Conservation (phyloP, 129 eudicot genomes). For the Oenanthe sinensis region DNA sequence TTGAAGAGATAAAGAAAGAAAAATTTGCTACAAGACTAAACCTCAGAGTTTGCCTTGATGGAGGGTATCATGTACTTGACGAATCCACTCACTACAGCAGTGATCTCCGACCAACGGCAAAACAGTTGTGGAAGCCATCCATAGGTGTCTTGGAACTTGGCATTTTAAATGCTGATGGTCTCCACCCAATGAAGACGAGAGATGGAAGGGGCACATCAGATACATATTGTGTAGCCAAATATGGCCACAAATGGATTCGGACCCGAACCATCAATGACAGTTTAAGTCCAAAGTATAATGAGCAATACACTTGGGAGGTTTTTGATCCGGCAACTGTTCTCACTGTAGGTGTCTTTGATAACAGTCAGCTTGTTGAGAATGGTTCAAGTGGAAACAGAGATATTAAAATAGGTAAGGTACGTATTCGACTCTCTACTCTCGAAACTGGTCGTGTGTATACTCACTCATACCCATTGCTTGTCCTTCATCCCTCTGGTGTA, state of each 20-base stretch:
- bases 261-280: slow-evolving; percentile 72
- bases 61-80: slow-evolving; percentile 91
- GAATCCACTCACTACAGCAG: slow-evolving; percentile 94
- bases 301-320: slow-evolving; percentile 96
- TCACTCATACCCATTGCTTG: slow-evolving; percentile 70
- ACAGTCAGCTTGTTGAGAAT: slow-evolving; percentile 39
- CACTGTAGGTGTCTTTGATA: slow-evolving; percentile 78
- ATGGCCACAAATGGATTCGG: slow-evolving; percentile 84
- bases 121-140: slow-evolving; percentile 84
- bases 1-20: slow-evolving; percentile 45
- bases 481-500: slow-evolving; percentile 77
- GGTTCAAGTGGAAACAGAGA: slow-evolving; percentile 37
- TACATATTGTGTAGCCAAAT: slow-evolving; percentile 72
- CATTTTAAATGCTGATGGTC: slow-evolving; percentile 57
- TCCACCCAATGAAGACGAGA: slow-evolving; percentile 71
- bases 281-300: slow-evolving; percentile 66
- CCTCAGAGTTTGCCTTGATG: slow-evolving; percentile 72
- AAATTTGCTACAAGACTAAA: slow-evolving; percentile 69
- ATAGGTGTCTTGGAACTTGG: slow-evolving; percentile 84
- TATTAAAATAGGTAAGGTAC: slow-evolving; percentile 59
- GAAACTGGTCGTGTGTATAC: slow-evolving; percentile 89
- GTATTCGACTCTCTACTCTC: slow-evolving; percentile 83
- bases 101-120: slow-evolving; percentile 84
- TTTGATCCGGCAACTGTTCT: slow-evolving; percentile 85
- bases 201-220: slow-evolving; percentile 62